A percentile compares a stretch with the other conserved stretches of the same genome.
Conservation (phyloP, 352 stramenopile genomes). For the Globisporangium sylvaticum region DNA sequence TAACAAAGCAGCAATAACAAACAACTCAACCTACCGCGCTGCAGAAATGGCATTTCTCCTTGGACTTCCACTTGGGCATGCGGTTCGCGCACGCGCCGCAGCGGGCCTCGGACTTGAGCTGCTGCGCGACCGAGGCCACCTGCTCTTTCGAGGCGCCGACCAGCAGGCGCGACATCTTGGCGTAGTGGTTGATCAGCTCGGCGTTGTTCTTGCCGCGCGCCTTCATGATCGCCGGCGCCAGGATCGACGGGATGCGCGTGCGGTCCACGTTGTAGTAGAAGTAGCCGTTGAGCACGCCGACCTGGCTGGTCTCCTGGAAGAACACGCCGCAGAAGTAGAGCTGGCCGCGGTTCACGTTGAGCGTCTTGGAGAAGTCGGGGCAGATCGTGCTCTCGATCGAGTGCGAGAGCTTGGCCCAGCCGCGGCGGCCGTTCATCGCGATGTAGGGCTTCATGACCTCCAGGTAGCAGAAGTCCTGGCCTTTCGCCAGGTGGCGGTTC, state of each 20-base stretch:
- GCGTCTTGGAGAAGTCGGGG: constrained; percentile 38
- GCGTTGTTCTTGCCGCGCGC: constrained; percentile 52
- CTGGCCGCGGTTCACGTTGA: constrained; percentile 43
- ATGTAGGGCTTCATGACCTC: constrained; percentile 69
- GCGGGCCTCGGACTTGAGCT: constrained; percentile 51
- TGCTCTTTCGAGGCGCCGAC: constrained; percentile 27
- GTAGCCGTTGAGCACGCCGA: constrained; percentile 43
- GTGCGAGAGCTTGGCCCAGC: constrained; percentile 66
- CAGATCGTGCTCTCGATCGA: constrained; percentile 66
- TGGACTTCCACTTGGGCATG: constrained; percentile 52
- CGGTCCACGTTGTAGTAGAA: constrained; percentile 63
- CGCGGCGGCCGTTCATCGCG: constrained; percentile 44
- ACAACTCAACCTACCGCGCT: constrained; percentile 42
- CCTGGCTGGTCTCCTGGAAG: constrained; percentile 56
- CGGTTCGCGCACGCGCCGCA: constrained; percentile 59
- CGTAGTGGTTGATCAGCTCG: constrained; percentile 66
- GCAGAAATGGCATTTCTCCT: constrained; percentile 57
- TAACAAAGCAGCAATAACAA: constrained; percentile 1
- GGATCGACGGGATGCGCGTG: constrained; percentile 34
- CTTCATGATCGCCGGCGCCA: constrained; percentile 54
- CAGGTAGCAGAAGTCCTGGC: constrained; percentile 76
- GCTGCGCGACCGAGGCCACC: constrained; percentile 32
- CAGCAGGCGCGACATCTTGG: constrained; percentile 48
- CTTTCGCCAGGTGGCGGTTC: constrained; percentile 43
- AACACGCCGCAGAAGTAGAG: constrained; percentile 65